Evolutionary conservation across 2,329 filamentous ascomycete species (phyloP), one percentile per base, ranked within the genome.

Genomic region (Colletotrichum siamense): DNA sequence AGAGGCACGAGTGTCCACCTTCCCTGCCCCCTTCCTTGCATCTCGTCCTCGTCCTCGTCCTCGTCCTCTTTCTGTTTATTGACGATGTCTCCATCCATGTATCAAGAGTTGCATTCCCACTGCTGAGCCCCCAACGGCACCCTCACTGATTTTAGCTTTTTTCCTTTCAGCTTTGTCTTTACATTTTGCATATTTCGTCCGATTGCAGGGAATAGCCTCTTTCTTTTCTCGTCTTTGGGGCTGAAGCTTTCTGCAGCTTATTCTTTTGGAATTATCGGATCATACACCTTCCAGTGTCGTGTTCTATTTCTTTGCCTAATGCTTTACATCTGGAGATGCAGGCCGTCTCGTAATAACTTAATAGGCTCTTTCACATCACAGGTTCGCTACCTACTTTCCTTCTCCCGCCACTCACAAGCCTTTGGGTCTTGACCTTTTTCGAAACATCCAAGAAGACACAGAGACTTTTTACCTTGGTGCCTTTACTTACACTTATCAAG

Each of bases 261-360:
- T 30, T 71, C 44, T 57, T 49, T 64, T 64, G 49, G 32, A 59
- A 49, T 55, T 18, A 59, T 34, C 63, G 70, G 55, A 64, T 36
- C 44, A 74, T 66, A 32, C 65, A 28, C 28, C 59, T 64, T 65
- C 59, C 34, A 65, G 32, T 24, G 64, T 36, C 34, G 36, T 30
- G 30, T 73, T 68, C 44, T 74, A 28, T 65, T 71, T 32, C 62
- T 24, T 36, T 64, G 28, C 62, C 30, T 63, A 32, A 49, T 70
- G 22, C 55, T 52, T 64, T 49, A 22, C 52, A 44, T 30, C n/a
- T 59, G 64, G 75, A 67, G 67, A 66, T 57, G 75, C 75, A 55
- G 75, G 75, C 24, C 75, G 67, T 77, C 72, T 77, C 71, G 22
- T 75, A 77, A 74, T 76, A 69, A 59, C 65, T 67, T 75, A 77